Evolutionary conservation across 1,284 basidiomycete species (phyloP).

Genomic region (Taiwanofungus camphoratus): DNA sequence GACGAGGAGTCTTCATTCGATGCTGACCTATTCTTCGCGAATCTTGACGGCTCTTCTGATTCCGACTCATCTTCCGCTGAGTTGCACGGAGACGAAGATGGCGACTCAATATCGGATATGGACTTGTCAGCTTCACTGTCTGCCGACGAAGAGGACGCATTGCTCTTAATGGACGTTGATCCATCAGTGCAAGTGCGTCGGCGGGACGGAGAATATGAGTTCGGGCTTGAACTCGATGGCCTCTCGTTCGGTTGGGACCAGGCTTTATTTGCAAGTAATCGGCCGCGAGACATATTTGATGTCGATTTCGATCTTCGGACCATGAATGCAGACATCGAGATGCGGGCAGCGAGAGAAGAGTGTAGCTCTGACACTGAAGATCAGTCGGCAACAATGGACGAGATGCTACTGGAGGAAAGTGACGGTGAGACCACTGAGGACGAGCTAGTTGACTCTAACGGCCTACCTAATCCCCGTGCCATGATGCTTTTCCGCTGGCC

Average conservation of each 20-base stretch:
- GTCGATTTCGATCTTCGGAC: constrained; percentile 15
- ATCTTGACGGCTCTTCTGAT: constrained; percentile 50
- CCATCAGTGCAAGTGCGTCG: constrained; percentile 25
- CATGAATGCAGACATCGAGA: constrained; percentile 24
- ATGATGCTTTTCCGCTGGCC: constrained; percentile 68
- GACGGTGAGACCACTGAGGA: constrained; percentile 47
- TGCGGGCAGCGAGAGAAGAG: constrained; percentile 18
- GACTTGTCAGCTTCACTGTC: constrained; percentile 21
- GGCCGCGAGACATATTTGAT: constrained; percentile 13
- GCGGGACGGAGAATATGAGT: constrained; percentile 23
- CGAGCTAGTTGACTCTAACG: constrained; percentile 66
- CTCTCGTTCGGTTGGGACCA: constrained; percentile 26
- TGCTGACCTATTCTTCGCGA: constrained; percentile 73
- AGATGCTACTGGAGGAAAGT: constrained; percentile 28
- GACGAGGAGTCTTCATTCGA: constrained; percentile 70
- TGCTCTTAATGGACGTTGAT: constrained; percentile 27
- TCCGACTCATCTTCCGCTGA: constrained; percentile 30
- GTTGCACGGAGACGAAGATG: constrained; percentile 29
- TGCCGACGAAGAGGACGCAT: constrained; percentile 26
- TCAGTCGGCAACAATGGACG: constrained; percentile 23
- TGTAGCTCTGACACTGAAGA: constrained; percentile 32
- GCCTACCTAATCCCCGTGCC: constrained; percentile 65
- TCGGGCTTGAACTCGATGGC: constrained; percentile 24
- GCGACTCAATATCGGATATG: constrained; percentile 24
- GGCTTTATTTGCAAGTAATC: constrained; percentile 16